phyloP scores from a whole-genome alignment of 768 basidiomycete species.

The Auriscalpium orientale region DNA sequence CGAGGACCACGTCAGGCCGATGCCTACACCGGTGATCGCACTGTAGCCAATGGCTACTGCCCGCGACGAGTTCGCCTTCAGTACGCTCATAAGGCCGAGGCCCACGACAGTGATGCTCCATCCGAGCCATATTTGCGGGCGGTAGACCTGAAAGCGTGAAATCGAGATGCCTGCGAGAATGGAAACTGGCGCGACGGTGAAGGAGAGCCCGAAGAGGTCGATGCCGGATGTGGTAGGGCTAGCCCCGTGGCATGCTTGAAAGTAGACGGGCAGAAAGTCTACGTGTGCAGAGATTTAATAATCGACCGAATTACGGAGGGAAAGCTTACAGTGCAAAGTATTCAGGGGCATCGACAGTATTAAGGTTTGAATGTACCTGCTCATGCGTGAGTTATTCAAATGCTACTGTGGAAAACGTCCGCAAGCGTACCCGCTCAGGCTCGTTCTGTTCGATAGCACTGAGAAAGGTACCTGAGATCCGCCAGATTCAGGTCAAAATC shows the following conservation, averaged over 20 bases:
- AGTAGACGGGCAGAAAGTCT: conserved; percentile 36
- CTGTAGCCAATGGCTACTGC: conserved; percentile 19
- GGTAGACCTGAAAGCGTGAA: conserved; percentile 23
- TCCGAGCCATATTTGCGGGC: conserved; percentile 24
- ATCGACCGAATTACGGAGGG: too few relatives aligned
- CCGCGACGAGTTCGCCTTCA: conserved; percentile 20
- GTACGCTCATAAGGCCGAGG: conserved; percentile 27
- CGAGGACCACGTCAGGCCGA: conserved; percentile 17
- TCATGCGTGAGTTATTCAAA: neutral
- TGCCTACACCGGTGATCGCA: conserved; percentile 19
- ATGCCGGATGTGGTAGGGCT: conserved; percentile 30
- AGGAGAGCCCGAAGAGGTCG: conserved; percentile 21
- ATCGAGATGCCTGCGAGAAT: conserved; percentile 27
- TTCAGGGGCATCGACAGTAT: neutral
- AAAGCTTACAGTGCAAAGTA: conserved; percentile 10
- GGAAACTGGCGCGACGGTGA: conserved; percentile 24
- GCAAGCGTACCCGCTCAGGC: conserved; percentile 16
- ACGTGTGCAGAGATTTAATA: neutral
- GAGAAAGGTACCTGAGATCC: conserved; percentile 14
- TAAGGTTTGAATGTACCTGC: conserved; percentile 23
- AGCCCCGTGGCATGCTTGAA: conserved; percentile 32
- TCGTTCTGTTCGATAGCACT: conserved; percentile 24
- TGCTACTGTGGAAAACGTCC: too few relatives aligned
- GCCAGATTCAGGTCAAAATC: neutral
- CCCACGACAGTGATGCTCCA: conserved; percentile 28